phyloP scores from a whole-genome alignment of 306 rosid genomes.

The Ormosia emarginata region DNA sequence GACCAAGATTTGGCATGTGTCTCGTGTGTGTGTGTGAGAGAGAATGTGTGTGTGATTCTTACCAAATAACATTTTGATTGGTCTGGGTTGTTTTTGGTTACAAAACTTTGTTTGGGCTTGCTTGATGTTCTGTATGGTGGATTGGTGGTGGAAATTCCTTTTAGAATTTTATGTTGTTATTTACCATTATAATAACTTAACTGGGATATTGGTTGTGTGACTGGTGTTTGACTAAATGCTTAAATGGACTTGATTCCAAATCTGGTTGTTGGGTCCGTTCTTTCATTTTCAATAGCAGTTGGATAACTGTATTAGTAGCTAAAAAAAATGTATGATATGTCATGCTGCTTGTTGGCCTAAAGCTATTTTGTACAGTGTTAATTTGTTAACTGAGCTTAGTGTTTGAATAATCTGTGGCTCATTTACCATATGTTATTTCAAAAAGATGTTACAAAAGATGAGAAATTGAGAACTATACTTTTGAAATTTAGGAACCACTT shows the following conservation, averaged over 20 bases:
- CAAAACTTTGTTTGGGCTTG: not conserved
- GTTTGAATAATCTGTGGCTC: constrained; percentile 12
- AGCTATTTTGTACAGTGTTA: not conserved
- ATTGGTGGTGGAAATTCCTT: not conserved
- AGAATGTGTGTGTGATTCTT: not conserved
- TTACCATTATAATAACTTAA: not conserved
- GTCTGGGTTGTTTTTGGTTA: not conserved
- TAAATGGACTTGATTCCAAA: not conserved
- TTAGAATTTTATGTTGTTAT: not conserved
- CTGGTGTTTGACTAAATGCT: constrained; percentile 13
- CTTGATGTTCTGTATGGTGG: not conserved
- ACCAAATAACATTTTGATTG: not conserved
- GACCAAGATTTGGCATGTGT: not conserved
- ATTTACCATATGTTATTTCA: not conserved
- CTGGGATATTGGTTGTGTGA: not conserved
- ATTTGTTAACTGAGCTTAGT: not conserved
- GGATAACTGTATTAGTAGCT: not conserved
- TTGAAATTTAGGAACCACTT: too few species aligned
- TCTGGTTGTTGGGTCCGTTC: not conserved
- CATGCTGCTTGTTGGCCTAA: not conserved
- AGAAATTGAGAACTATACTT: too few species aligned
- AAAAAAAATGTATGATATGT: not conserved
- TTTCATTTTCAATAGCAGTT: not conserved
- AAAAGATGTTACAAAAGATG: too few species aligned
- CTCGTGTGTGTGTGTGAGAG: too few species aligned